A percentile compares a stretch with the other conserved stretches of the same genome.
phyloP scores from a whole-genome alignment of 2,329 filamentous ascomycete genomes.

The Dendrostoma leiphaemia region DNA sequence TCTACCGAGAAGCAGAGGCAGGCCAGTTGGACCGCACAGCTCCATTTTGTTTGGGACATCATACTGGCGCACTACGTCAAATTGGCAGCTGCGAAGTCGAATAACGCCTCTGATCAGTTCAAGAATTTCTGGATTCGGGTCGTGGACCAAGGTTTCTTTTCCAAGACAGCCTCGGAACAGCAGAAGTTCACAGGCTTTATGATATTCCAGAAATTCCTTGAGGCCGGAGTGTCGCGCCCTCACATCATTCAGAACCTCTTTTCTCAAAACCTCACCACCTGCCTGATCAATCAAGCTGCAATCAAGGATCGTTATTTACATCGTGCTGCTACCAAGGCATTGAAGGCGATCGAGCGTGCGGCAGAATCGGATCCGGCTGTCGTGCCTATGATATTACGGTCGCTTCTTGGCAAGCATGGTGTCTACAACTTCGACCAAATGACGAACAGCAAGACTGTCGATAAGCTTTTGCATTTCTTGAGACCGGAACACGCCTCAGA shows the following conservation, averaged over 20 bases:
- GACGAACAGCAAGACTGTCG: constrained; percentile 60
- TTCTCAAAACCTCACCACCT: constrained; percentile 78
- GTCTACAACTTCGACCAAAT: constrained; percentile 80
- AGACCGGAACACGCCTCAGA: constrained; percentile 9
- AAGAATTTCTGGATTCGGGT: constrained; percentile 81
- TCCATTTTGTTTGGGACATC: constrained; percentile 86
- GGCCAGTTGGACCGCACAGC: constrained; percentile 72
- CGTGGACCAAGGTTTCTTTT: constrained; percentile 85
- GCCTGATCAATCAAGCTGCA: constrained; percentile 78
- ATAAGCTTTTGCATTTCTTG: constrained; percentile 45
- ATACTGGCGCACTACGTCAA: constrained; percentile 59
- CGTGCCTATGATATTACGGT: constrained; percentile 59
- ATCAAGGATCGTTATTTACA: constrained; percentile 78
- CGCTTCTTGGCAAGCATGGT: constrained; percentile 68
- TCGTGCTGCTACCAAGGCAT: constrained; percentile 70
- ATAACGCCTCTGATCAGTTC: constrained; percentile 50
- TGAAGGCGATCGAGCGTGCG: constrained; percentile 68
- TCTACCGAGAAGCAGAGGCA: constrained; percentile 38
- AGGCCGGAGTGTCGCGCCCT: constrained; percentile 45
- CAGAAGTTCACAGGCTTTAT: constrained; percentile 92
- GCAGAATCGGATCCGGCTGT: constrained; percentile 60
- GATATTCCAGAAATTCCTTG: constrained; percentile 75
- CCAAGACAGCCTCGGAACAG: constrained; percentile 75
- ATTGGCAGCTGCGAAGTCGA: constrained; percentile 28
- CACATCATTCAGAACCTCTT: constrained; percentile 63